A percentile compares a stretch with the other conserved stretches of the same genome.
phyloP scores from a whole-genome alignment of 2,329 filamentous ascomycete genomes.

The Nemania diffusa region DNA sequence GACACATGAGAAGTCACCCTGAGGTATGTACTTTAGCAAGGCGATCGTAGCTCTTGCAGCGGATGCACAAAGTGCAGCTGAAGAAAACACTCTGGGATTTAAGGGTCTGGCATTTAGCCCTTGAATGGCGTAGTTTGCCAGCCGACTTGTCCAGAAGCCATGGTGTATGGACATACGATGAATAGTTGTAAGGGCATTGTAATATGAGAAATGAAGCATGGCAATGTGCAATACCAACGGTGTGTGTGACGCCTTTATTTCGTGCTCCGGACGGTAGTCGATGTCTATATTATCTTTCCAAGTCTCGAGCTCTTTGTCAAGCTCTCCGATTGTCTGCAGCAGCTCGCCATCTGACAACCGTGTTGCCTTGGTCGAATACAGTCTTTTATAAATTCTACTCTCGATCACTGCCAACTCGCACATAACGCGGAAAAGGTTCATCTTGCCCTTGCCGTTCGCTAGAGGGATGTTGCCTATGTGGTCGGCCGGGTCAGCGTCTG shows the following conservation, averaged over 20 bases:
- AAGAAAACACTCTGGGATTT: constrained; percentile 94
- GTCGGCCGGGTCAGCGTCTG: constrained; percentile 88
- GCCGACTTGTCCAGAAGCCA: constrained; percentile 94
- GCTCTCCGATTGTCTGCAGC: constrained; percentile 92
- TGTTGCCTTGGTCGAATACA: constrained; percentile 92
- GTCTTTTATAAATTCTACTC: constrained; percentile 89
- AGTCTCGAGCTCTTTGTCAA: constrained; percentile 88
- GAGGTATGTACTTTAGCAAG: constrained; percentile 93
- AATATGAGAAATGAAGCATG: constrained; percentile 95
- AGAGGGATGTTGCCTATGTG: constrained; percentile 95
- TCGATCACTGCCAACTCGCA: constrained; percentile 92
- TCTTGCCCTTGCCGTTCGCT: constrained; percentile 86
- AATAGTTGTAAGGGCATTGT: constrained; percentile 97
- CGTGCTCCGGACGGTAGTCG: constrained; percentile 96
- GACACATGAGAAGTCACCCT: constrained; percentile 93
- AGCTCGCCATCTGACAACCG: constrained; percentile 93
- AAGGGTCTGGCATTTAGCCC: constrained; percentile 89
- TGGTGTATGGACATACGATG: constrained; percentile 99
- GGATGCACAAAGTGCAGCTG: constrained; percentile 89
- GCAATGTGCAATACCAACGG: constrained; percentile 95
- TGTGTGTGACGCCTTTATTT: constrained; percentile 92
- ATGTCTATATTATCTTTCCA: constrained; percentile 97
- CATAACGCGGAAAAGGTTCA: constrained; percentile 94
- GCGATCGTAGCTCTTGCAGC: constrained; percentile 94
- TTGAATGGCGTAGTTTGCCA: constrained; percentile 95